Evolutionary conservation across 2,329 filamentous ascomycete species (phyloP).

Genomic region (Ceratocystis harringtonii): DNA sequence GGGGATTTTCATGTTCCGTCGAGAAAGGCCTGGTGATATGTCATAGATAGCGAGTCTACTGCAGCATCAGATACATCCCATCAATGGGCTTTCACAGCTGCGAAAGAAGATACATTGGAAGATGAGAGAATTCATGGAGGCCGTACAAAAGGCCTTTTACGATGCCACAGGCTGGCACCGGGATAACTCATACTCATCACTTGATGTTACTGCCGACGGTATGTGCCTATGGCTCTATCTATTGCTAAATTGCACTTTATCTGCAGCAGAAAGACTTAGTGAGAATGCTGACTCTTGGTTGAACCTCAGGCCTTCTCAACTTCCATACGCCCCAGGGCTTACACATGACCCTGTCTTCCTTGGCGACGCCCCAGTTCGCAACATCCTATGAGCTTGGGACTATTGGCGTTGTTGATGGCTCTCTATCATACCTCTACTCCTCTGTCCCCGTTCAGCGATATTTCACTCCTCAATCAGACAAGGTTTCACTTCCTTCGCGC

Average conservation of each 20-base stretch:
- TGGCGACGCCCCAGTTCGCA: conserved; percentile 84
- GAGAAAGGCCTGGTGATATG: neutral
- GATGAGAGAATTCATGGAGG: conserved; percentile 97
- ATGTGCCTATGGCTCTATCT: conserved; percentile 21
- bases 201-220: conserved; percentile 75
- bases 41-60: neutral
- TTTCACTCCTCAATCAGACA: conserved; percentile 52
- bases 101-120: conserved; percentile 18
- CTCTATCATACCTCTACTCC: conserved; percentile 92
- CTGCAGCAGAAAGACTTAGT: neutral
- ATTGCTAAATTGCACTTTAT: neutral
- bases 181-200: conserved; percentile 79
- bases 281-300: neutral
- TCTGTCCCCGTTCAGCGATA: conserved; percentile 58
- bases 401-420: conserved; percentile 83
- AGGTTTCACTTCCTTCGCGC: conserved; percentile 61
- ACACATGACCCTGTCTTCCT: conserved; percentile 73
- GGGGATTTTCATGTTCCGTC: neutral
- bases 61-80: neutral
- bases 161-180: conserved; percentile 74
- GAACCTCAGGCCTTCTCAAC: conserved; percentile 56
- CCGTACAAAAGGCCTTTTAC: conserved; percentile 83
- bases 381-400: conserved; percentile 86
- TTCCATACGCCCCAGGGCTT: conserved; percentile 77
- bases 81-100: neutral